phyloP scores from a whole-genome alignment of 768 basidiomycete species.

The Leccinellum albellum region DNA sequence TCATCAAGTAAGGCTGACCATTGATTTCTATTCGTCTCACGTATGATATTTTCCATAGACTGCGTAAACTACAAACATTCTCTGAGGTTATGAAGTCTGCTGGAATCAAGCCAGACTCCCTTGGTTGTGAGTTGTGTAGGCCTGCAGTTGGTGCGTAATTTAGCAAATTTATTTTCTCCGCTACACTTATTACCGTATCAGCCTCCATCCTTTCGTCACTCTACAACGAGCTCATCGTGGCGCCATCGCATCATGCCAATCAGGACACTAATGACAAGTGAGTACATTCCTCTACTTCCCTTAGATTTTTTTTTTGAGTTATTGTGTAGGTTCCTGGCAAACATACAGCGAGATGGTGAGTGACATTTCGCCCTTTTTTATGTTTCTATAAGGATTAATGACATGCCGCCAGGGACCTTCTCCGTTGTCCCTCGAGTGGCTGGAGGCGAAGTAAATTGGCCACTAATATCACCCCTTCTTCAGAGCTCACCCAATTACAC shows the following conservation, averaged over 20 bases:
- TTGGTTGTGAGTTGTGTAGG: conserved; percentile 75
- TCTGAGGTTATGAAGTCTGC: conserved; percentile 47
- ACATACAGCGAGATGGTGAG: conserved; percentile 64
- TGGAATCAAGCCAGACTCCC: conserved; percentile 44
- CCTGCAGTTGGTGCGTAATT: conserved; percentile 51
- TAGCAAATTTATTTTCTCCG: background rate
- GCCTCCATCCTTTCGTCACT: conserved; percentile 43
- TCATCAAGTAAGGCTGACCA: conserved; percentile 42
- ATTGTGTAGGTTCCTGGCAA: conserved; percentile 50
- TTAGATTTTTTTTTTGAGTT: background rate
- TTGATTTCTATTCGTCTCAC: background rate
- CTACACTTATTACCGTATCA: conserved; percentile 1
- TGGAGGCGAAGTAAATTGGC: conserved; percentile 51
- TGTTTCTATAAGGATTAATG: background rate
- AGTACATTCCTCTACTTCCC: background rate
- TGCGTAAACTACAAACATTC: conserved; percentile 60
- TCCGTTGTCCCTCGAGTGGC: conserved; percentile 69
- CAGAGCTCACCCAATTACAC: background rate
- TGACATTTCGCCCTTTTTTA: background rate
- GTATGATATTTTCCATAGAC: conserved; percentile 22
- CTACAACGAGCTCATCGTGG: conserved; percentile 65
- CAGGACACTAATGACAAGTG: conserved; percentile 67
- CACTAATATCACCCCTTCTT: background rate
- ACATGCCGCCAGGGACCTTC: conserved; percentile 45
- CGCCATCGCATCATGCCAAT: conserved; percentile 58